Base-by-base conservation (phyloP, 2,329 filamentous ascomycete genomes). In the Nemania serpens region DNA sequence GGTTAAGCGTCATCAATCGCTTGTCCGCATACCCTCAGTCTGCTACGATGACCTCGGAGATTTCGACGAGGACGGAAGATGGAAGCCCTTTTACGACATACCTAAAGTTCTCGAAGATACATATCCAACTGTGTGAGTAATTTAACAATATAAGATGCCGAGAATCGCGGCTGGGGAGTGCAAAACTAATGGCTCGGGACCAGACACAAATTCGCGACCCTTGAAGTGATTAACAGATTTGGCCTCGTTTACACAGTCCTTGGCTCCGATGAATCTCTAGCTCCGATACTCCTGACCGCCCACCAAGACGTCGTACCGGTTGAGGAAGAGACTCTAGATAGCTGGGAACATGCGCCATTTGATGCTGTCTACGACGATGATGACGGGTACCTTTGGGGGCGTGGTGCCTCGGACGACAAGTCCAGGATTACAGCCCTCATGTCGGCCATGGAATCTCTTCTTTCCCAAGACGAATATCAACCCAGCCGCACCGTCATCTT, bases 271-370 rank as follows among this genome's bases (percentile, higher is more conserved):
- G 18, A 37, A 29, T 18, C 3, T 18, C 47, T 58, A 5, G 37
- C 29, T 4, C 55, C 55, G n/a, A 51, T 51, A 25, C 39, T 58
- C 6, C 47, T 58, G 15, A 45, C 39, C 9, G 55, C 47, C 17
- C 55, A 58, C 33, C 55, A 58, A 58, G 55, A 58, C 15, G 55
- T 58, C 18, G 55, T 58, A 1, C 55, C 55, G n/a, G 55, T 58
- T 17, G 47, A 51, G 15, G 2, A 9, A 46, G 46, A 22, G 18
- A 58, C 55, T 25, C 7, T 51, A 6, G 47, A 46, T 58, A 36
- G 18, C 5, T 58, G 55, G 55, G 39, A 51, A 5, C n/a, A 58
- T 20, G 46, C 55, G 11, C 55, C 55, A 10, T 58, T 58, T 15
- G 11, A 6, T 2, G 55, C 55, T 1, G 12, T 5, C 33, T 58